phyloP scores from a whole-genome alignment of 2,329 filamentous ascomycete species.

The Lachnellula hyalina region DNA sequence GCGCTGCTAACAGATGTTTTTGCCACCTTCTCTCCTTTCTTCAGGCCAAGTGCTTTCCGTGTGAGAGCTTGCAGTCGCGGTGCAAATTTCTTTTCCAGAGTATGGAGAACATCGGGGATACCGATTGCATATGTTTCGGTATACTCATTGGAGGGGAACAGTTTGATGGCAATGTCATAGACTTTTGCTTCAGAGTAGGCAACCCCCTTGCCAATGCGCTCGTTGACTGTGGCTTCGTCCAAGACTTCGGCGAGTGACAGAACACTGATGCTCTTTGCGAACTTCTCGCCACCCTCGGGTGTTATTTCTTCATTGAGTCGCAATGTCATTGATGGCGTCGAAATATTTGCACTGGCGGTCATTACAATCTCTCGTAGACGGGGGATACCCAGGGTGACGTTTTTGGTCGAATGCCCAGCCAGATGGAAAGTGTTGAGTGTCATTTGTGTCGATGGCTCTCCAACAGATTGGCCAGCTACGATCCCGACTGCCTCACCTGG shows the following conservation, averaged over 20 bases:
- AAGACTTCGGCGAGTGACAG: constrained; percentile 79
- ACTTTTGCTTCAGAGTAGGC: constrained; percentile 70
- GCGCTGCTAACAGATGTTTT: constrained; percentile 53
- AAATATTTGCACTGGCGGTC: constrained; percentile 86
- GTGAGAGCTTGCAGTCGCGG: constrained; percentile 65
- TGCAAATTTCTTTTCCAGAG: constrained; percentile 77
- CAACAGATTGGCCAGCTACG: constrained; percentile 91
- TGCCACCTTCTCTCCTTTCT: constrained; percentile 54
- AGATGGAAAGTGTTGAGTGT: constrained; percentile 99
- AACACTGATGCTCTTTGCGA: constrained; percentile 87
- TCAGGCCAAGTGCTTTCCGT: constrained; percentile 75
- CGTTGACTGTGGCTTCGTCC: constrained; percentile 74
- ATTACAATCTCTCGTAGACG: constrained; percentile 96
- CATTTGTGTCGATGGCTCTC: constrained; percentile 98
- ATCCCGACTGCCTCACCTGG: constrained; percentile 96
- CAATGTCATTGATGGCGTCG: constrained; percentile 86
- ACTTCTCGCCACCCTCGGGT: constrained; percentile 63
- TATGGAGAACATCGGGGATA: constrained; percentile 68
- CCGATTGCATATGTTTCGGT: constrained; percentile 78
- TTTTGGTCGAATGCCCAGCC: constrained; percentile 96
- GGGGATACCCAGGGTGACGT: constrained; percentile 97
- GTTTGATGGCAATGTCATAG: constrained; percentile 74
- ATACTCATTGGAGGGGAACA: constrained; percentile 85
- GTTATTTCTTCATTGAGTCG: constrained; percentile 69
- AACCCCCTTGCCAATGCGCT: constrained; percentile 68